These are phyloP conservation scores for Colletotrichum incanum DNA, from an alignment of 2,329 filamentous ascomycete genomes.

Conservation along the genomic window DNA sequence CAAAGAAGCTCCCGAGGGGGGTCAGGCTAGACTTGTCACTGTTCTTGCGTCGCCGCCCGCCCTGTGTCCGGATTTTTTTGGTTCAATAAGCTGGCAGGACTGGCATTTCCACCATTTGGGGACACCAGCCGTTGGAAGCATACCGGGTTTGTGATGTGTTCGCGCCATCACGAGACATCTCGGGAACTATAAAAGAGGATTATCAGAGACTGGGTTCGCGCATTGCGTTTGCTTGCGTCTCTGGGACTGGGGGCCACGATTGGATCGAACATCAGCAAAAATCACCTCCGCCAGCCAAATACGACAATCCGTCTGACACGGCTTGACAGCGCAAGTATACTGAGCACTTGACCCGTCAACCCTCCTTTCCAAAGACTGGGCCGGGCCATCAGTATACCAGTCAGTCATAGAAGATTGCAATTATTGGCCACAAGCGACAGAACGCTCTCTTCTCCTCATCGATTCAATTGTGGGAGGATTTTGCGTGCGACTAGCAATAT, in stretches of 20 bases:
- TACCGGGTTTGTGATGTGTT: slow-evolving; percentile 10
- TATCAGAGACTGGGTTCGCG: slow-evolving; percentile 1
- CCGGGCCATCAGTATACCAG: neutral
- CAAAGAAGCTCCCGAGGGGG: slow-evolving; percentile 7
- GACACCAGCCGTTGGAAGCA: neutral
- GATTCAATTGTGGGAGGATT: neutral
- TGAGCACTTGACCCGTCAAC: slow-evolving; percentile 8
- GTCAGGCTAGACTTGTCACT: slow-evolving; percentile 9
- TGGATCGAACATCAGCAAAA: slow-evolving; percentile 4
- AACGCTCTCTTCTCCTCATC: neutral
- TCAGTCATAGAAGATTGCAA: neutral
- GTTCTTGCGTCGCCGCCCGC: slow-evolving; percentile 22
- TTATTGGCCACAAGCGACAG: neutral
- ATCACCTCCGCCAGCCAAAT: slow-evolving; percentile 5
- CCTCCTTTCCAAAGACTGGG: neutral
- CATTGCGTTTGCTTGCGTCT: neutral
- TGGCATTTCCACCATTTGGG: slow-evolving; percentile 29
- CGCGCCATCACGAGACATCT: slow-evolving; percentile 24
- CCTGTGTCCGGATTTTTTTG: neutral
- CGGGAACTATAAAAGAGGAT: slow-evolving; percentile 17
- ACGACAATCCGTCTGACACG: slow-evolving; percentile 1
- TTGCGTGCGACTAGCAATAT: neutral
- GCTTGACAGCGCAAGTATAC: neutral
- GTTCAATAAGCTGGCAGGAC: slow-evolving; percentile 11
- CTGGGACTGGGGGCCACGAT: neutral